Percentiles rank a stretch among this genome's conserved stretches.
These are phyloP conservation scores for Rhynchosporium agropyri DNA, from an alignment of 2,329 filamentous ascomycete species.

Conservation along the genomic window DNA sequence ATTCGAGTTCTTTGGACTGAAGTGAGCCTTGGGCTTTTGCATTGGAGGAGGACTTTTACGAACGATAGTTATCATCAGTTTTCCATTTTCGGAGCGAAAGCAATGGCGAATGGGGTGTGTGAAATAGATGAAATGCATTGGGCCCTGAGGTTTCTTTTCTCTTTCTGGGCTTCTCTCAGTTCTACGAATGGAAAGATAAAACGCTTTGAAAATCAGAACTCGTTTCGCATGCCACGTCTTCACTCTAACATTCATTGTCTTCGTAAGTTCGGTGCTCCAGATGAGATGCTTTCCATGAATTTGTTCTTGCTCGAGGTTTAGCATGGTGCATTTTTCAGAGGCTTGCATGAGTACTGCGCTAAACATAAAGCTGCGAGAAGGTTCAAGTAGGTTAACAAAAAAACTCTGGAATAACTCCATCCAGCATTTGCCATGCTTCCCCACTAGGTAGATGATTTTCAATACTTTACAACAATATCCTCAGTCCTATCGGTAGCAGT, in stretches of 20 bases:
- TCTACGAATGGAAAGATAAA: slow-evolving; percentile 36
- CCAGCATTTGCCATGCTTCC: slow-evolving; percentile 10
- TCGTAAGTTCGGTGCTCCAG: too few species aligned
- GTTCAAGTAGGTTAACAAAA: not conserved
- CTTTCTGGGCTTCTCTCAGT: slow-evolving; percentile 32
- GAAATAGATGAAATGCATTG: slow-evolving; percentile 40
- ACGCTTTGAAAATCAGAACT: slow-evolving; percentile 26
- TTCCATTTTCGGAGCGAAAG: slow-evolving; percentile 36
- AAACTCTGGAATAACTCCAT: slow-evolving; percentile 8
- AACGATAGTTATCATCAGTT: slow-evolving; percentile 40
- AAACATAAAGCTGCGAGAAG: too few species aligned
- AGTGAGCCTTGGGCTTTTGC: slow-evolving; percentile 31
- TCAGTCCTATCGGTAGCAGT: too few species aligned
- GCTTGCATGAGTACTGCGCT: too few species aligned
- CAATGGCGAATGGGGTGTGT: slow-evolving; percentile 39
- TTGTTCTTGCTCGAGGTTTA: too few species aligned
- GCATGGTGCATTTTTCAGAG: too few species aligned
- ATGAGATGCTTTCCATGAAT: too few species aligned
- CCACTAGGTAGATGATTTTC: slow-evolving; percentile 4
- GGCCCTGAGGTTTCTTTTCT: slow-evolving; percentile 24
- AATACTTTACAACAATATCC: slow-evolving; percentile 4
- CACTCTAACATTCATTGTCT: too few species aligned
- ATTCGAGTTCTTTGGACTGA: slow-evolving; percentile 1
- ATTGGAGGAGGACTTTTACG: slow-evolving; percentile 37
- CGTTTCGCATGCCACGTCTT: not conserved